phyloP scores from a whole-genome alignment of 176 grass and related monocot genomes.

The Avena atlantica region DNA sequence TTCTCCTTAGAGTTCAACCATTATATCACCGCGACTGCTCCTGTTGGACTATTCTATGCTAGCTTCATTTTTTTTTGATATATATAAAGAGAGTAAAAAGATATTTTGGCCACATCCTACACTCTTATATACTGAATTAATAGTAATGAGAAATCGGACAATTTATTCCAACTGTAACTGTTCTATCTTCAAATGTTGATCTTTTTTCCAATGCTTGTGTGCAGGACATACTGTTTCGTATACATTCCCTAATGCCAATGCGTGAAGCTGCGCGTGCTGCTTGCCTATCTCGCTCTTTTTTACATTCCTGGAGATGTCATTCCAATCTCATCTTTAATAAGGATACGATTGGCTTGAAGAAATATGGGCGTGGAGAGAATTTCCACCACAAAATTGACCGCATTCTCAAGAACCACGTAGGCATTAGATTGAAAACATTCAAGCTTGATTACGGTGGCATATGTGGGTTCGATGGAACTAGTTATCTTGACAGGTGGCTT shows the following conservation, averaged over 20 bases:
- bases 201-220: neutral
- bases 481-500: conserved; percentile 14
- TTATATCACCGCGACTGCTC: too few relatives aligned
- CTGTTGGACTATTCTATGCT: too few relatives aligned
- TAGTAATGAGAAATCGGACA: neutral
- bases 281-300: conserved; percentile 7
- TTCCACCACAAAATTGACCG: neutral
- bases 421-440: neutral
- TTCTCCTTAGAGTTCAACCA: neutral
- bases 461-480: neutral
- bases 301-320: conserved; percentile 32
- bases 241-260: neutral
- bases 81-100: neutral
- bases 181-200: neutral
- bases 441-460: neutral
- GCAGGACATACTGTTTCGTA: conserved; percentile 14
- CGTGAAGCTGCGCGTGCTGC: conserved; percentile 36
- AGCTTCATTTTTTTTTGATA: neutral
- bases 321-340: conserved; percentile 1
- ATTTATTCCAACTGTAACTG: too few relatives aligned
- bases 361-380: neutral
- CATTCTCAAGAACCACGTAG: neutral
- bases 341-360: conserved; percentile 3
- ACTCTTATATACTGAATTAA: neutral
- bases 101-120: neutral